phyloP scores from a whole-genome alignment of 805 yeast genomes.

The Candida orba region DNA sequence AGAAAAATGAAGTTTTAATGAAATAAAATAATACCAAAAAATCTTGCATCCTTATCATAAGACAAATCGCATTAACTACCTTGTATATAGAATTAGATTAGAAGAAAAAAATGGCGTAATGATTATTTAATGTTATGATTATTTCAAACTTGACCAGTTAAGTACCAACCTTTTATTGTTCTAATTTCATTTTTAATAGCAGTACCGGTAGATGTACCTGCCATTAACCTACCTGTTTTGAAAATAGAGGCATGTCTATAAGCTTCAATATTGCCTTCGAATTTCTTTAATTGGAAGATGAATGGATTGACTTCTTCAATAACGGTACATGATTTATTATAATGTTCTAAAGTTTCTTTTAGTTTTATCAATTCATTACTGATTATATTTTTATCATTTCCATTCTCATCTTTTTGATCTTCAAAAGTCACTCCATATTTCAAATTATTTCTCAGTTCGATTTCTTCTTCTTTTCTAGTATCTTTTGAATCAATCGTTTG shows the following conservation, averaged over 20 bases:
- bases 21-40: neutral
- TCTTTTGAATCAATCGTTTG: conserved; percentile 16
- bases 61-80: neutral
- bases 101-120: neutral
- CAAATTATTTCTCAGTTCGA: conserved; percentile 2
- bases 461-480: neutral
- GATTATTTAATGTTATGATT: neutral
- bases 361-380: conserved; percentile 25
- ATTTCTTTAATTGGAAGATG: conserved; percentile 24
- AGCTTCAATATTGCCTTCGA: conserved; percentile 20
- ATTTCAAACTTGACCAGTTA: conserved; percentile 29
- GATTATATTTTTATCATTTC: conserved; percentile 6
- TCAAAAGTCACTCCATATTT: conserved; percentile 11
- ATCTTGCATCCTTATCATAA: neutral
- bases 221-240: conserved; percentile 19
- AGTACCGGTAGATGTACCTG: conserved; percentile 13
- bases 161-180: conserved; percentile 34
- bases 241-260: conserved; percentile 16
- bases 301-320: conserved; percentile 21
- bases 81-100: conserved; percentile 4
- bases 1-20: conserved; percentile 9
- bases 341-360: conserved; percentile 24
- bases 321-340: conserved; percentile 15
- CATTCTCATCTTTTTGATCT: conserved; percentile 7
- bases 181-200: conserved; percentile 26